Evolutionary conservation across 2,329 filamentous ascomycete species (phyloP).

Genomic region (Penicillium sp.): DNA sequence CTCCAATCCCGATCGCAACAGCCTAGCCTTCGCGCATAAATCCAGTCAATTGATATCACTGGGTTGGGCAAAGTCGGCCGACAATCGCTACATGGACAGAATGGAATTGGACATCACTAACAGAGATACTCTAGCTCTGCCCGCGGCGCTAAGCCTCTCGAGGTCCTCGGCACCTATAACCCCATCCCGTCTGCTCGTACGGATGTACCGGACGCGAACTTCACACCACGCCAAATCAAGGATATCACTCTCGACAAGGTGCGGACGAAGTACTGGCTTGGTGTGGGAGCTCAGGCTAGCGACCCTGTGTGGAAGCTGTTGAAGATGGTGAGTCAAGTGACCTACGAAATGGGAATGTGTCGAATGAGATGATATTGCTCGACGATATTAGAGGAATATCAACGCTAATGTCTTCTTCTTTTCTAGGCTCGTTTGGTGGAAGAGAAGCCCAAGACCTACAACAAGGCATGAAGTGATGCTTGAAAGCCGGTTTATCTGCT

Average conservation of each 20-base stretch:
- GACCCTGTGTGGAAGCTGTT: constrained; percentile 87
- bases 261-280: constrained; percentile 92
- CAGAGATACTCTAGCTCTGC: constrained; percentile 65
- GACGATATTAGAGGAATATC: background rate
- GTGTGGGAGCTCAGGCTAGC: constrained; percentile 92
- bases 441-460: constrained; percentile 30
- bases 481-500: background rate
- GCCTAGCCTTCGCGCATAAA: background rate
- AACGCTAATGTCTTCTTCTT: constrained; percentile 5
- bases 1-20: background rate
- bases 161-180: constrained; percentile 78
- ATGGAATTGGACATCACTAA: constrained; percentile 6
- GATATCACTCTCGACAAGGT: constrained; percentile 84
- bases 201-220: constrained; percentile 52
- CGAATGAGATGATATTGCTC: background rate
- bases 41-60: background rate
- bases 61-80: background rate
- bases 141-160: constrained; percentile 83
- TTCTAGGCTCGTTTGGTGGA: constrained; percentile 41
- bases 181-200: constrained; percentile 60
- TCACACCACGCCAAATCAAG: constrained; percentile 75
- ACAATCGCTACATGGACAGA: background rate
- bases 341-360: no score
- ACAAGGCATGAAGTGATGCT: constrained; percentile 21
- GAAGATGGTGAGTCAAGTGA: constrained; percentile 68